Conservation (phyloP, 305 asterid genomes). For the Lippia alba region DNA sequence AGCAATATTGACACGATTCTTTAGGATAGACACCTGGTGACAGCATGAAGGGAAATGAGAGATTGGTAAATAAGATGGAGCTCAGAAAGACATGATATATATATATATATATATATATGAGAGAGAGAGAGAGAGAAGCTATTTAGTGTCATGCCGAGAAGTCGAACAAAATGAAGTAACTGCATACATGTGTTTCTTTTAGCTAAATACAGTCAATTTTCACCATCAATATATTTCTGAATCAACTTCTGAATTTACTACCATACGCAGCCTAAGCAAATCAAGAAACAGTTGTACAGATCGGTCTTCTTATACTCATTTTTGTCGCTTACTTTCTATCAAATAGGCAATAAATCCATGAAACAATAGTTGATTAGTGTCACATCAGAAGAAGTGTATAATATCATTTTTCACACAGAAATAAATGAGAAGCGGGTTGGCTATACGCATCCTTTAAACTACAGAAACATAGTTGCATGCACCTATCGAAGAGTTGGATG, state of each 20-base stretch:
- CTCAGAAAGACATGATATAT: neutral
- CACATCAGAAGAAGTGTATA: neutral
- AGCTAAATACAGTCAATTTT: neutral
- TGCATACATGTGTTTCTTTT: neutral
- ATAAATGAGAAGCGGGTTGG: neutral
- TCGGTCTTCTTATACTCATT: neutral
- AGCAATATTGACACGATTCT: slow-evolving; percentile 84
- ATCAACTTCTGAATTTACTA: no score
- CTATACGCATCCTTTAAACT: neutral
- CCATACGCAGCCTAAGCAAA: no score
- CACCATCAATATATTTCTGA: neutral
- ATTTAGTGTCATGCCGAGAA: neutral
- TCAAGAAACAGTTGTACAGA: neutral
- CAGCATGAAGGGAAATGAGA: slow-evolving; percentile 30
- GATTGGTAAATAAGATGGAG: slow-evolving; percentile 3
- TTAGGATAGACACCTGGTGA: slow-evolving; percentile 64
- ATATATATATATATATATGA: no score
- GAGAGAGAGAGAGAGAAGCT: neutral
- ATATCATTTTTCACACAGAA: neutral
- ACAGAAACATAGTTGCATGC: neutral
- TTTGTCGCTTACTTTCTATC: neutral
- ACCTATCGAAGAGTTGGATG: neutral
- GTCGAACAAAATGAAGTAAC: slow-evolving; percentile 5
- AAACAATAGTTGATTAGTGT: slow-evolving; percentile 19
- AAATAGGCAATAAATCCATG: slow-evolving; percentile 13